Evolutionary conservation across 2,329 filamentous ascomycete genomes (phyloP).

Genomic region (Cucurbitaria berberidis): DNA sequence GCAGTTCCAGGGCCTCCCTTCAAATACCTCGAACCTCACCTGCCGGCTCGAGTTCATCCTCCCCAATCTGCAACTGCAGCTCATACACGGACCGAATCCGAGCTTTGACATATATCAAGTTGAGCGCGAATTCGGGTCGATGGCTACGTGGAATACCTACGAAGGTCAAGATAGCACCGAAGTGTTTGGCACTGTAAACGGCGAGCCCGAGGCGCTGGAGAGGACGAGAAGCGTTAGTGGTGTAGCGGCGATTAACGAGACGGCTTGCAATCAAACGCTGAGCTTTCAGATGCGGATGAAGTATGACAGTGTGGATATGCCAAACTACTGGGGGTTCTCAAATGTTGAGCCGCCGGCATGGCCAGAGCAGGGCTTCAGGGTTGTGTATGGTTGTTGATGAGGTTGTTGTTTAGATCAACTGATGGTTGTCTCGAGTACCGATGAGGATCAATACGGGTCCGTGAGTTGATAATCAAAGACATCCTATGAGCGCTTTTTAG

Average conservation of each 20-base stretch:
- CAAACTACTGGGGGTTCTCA: conserved; percentile 40
- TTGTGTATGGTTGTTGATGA: conserved; percentile 34
- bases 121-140: conserved; percentile 12
- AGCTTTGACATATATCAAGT: conserved; percentile 37
- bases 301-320: conserved; percentile 20
- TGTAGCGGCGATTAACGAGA: conserved; percentile 22
- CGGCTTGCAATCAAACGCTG: conserved; percentile 33
- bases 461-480: background rate
- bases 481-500: background rate
- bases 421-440: background rate
- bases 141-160: conserved; percentile 32
- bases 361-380: conserved; percentile 36
- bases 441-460: background rate
- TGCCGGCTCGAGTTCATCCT: conserved; percentile 39
- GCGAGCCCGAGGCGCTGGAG: conserved; percentile 20
- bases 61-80: conserved; percentile 15
- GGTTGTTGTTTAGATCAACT: background rate
- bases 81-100: conserved; percentile 26
- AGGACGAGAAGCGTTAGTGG: conserved; percentile 21
- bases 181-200: conserved; percentile 33
- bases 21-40: conserved; percentile 13
- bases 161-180: conserved; percentile 10
- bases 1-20: conserved; percentile 24
- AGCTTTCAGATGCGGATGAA: conserved; percentile 40
- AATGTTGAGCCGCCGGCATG: conserved; percentile 30